Conservation (phyloP, 441 rosid species). For the Euphorbia celastroides region DNA sequence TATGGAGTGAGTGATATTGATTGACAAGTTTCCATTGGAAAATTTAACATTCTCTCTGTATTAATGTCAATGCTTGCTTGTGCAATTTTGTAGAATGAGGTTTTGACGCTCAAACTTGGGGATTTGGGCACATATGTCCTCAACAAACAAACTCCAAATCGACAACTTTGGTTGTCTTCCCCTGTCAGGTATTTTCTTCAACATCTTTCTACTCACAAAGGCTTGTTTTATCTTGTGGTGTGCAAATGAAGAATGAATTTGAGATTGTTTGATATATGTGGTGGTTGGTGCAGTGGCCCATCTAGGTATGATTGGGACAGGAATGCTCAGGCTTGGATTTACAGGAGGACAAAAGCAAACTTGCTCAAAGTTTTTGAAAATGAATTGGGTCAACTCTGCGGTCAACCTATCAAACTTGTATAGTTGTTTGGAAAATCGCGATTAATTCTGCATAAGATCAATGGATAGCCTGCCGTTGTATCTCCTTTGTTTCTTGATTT, state of each 20-base stretch:
- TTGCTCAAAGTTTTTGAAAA: conserved; percentile 52
- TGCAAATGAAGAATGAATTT: background rate
- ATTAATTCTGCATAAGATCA: too few species aligned
- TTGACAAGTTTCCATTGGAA: background rate
- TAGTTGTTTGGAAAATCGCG: conserved; percentile 21
- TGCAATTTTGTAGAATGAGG: conserved; percentile 51
- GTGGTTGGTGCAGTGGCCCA: conserved; percentile 57
- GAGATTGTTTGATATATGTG: background rate
- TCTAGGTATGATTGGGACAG: conserved; percentile 82
- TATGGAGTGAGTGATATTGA: conserved; percentile 77
- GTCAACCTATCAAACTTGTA: conserved; percentile 57
- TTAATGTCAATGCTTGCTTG: background rate
- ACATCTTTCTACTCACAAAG: too few species aligned
- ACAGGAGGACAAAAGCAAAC: conserved; percentile 60
- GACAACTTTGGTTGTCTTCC: conserved; percentile 71
- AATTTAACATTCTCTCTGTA: background rate
- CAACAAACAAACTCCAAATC: conserved; percentile 71
- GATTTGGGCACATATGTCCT: conserved; percentile 58
- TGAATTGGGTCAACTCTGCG: conserved; percentile 61
- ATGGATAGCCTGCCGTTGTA: too few species aligned
- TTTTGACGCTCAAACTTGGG: conserved; percentile 64
- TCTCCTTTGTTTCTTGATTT: too few species aligned
- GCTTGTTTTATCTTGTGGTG: background rate
- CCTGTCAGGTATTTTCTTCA: conserved; percentile 44
- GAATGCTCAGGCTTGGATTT: conserved; percentile 57